Conservation (phyloP, 179 eudicot genomes). For the Camellia oleifera region DNA sequence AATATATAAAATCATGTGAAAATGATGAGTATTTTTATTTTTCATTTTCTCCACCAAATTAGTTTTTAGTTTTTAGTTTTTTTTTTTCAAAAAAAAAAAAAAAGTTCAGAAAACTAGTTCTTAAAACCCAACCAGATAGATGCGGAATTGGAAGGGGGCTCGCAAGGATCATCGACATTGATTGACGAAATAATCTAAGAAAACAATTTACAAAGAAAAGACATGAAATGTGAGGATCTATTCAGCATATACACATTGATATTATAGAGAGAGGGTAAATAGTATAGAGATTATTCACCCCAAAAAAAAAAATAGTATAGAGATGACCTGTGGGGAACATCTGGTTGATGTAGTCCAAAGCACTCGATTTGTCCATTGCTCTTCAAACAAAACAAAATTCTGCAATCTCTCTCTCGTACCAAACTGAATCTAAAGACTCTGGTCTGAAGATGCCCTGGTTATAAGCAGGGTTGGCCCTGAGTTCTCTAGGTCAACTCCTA, state of each 20-base stretch:
- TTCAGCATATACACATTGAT: not conserved
- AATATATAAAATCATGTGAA: no score
- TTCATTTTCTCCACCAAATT: no score
- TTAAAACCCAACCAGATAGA: not conserved
- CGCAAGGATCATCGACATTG: not conserved
- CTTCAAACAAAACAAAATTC: slow-evolving; percentile 6
- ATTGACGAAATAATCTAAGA: not conserved
- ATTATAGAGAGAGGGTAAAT: not conserved
- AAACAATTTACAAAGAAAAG: not conserved
- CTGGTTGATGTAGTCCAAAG: slow-evolving; percentile 93
- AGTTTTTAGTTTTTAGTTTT: no score
- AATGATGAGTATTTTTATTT: no score
- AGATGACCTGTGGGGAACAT: slow-evolving; percentile 89
- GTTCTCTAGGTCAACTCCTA: no score
- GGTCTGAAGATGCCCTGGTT: no score
- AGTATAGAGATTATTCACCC: not conserved
- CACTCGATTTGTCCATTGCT: slow-evolving; percentile 78
- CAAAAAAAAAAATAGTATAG: not conserved
- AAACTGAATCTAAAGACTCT: not conserved
- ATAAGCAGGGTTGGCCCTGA: no score
- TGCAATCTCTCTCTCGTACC: not conserved
- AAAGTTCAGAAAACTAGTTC: no score
- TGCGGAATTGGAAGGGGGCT: not conserved
- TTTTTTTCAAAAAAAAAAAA: no score
- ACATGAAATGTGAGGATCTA: not conserved